phyloP scores from a whole-genome alignment of 75 land plant species.

The Ceratopteris richardii region DNA sequence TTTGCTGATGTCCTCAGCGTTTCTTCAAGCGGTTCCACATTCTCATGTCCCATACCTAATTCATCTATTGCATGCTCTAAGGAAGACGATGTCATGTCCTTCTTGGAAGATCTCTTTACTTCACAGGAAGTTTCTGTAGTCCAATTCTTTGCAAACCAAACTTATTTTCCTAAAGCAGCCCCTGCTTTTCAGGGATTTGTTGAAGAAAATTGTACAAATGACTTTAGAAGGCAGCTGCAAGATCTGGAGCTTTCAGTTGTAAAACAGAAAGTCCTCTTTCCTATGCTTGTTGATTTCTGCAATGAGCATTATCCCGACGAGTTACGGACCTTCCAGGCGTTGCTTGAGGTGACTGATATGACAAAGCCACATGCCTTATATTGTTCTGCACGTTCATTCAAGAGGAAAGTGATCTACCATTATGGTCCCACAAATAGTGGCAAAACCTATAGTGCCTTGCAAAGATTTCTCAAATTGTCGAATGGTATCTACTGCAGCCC shows the following conservation, averaged over 20 bases:
- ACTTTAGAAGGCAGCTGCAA: constrained; percentile 30
- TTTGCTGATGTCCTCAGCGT: too few species aligned
- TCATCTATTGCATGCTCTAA: too few species aligned
- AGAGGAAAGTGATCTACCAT: constrained; percentile 51
- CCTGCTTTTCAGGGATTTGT: constrained; percentile 48
- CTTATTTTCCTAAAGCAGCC: constrained; percentile 71
- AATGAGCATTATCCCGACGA: constrained; percentile 59
- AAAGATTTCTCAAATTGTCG: constrained; percentile 42
- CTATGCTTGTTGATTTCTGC: constrained; percentile 79
- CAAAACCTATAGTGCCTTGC: constrained; percentile 77
- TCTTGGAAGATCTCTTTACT: too few species aligned
- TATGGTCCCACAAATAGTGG: constrained; percentile 96
- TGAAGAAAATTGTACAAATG: constrained; percentile 27
- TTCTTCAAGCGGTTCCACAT: too few species aligned
- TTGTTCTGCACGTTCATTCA: constrained; percentile 63
- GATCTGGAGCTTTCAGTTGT: constrained; percentile 45
- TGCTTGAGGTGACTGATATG: constrained; percentile 65
- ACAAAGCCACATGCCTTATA: constrained; percentile 85
- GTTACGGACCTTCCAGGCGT: constrained; percentile 40
- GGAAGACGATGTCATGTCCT: too few species aligned
- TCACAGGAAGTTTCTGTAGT: too few species aligned
- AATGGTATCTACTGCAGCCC: constrained; percentile 92
- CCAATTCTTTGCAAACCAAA: constrained; percentile 54
- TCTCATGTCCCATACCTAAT: too few species aligned
- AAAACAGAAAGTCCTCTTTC: constrained; percentile 61